These are phyloP conservation scores for Claviceps sp. DNA, from an alignment of 2,329 filamentous ascomycete genomes.

Conservation along the genomic window DNA sequence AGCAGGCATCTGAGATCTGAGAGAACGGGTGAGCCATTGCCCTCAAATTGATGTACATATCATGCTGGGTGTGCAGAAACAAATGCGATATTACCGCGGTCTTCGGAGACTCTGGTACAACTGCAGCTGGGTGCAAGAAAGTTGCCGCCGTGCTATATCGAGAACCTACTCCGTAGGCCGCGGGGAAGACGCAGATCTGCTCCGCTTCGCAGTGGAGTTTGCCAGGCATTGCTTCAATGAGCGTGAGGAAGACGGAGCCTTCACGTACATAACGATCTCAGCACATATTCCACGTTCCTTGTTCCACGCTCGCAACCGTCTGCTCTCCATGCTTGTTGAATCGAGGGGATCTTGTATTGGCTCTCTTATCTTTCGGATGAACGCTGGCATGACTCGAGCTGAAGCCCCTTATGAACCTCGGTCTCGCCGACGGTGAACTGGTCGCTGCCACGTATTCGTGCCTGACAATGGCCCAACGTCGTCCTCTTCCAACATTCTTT, in stretches of 20 bases:
- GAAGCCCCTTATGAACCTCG: neutral
- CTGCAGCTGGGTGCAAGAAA: neutral
- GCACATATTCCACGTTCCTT: no score
- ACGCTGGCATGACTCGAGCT: neutral
- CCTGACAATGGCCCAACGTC: neutral
- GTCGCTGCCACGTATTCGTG: neutral
- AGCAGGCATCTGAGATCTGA: neutral
- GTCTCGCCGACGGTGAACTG: neutral
- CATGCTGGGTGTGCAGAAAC: slow-evolving; percentile 1
- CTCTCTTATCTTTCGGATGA: no score
- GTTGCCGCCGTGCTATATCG: no score
- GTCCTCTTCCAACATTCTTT: neutral
- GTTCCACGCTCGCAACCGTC: no score
- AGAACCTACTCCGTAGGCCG: neutral
- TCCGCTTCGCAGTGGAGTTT: slow-evolving; percentile 1
- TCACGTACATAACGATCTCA: no score
- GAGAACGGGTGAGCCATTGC: neutral
- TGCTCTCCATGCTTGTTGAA: no score
- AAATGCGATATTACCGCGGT: neutral
- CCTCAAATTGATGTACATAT: neutral
- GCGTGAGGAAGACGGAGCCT: no score
- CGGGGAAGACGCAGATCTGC: neutral
- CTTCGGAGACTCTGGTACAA: neutral
- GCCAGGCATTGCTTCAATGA: no score
- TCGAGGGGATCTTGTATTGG: neutral